A percentile compares a stretch with the other conserved stretches of the same genome.
phyloP scores from a whole-genome alignment of 257 asterid species.

The Ballota nigra region DNA sequence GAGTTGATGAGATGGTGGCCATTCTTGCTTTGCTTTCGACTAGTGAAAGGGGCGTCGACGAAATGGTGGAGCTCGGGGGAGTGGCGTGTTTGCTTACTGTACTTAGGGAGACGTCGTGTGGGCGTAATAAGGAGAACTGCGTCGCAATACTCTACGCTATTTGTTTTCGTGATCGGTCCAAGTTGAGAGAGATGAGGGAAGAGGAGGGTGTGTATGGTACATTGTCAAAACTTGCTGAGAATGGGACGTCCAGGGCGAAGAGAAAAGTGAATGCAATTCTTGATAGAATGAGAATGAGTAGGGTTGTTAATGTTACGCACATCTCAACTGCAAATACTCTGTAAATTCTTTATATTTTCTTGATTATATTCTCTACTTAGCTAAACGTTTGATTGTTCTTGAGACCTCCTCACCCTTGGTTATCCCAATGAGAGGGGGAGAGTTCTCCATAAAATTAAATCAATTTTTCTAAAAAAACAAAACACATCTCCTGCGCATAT shows the following conservation, averaged over 20 bases:
- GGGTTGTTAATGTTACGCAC: conserved; percentile 44
- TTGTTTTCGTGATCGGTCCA: conserved; percentile 59
- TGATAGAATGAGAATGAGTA: conserved; percentile 63
- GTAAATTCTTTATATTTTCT: conserved; percentile 53
- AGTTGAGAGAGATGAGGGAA: conserved; percentile 66
- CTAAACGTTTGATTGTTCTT: neutral
- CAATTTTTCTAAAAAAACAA: too few relatives aligned
- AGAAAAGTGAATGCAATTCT: conserved; percentile 80
- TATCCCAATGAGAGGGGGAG: too few relatives aligned
- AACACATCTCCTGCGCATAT: too few relatives aligned
- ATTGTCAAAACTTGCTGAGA: conserved; percentile 58
- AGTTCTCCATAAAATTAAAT: too few relatives aligned
- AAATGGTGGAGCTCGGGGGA: conserved; percentile 66
- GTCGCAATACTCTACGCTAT: conserved; percentile 61
- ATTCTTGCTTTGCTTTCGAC: conserved; percentile 81
- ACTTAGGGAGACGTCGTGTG: conserved; percentile 61
- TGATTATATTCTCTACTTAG: neutral
- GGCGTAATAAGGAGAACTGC: conserved; percentile 79
- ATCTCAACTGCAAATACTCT: conserved; percentile 25
- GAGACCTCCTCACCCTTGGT: neutral
- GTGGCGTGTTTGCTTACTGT: conserved; percentile 61
- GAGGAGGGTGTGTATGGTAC: conserved; percentile 59
- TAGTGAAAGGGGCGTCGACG: conserved; percentile 67
- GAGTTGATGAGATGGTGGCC: conserved; percentile 71
- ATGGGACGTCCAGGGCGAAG: conserved; percentile 89